phyloP scores from a whole-genome alignment of 495 filamentous ascomycete species.

The Tuber magnatum region DNA sequence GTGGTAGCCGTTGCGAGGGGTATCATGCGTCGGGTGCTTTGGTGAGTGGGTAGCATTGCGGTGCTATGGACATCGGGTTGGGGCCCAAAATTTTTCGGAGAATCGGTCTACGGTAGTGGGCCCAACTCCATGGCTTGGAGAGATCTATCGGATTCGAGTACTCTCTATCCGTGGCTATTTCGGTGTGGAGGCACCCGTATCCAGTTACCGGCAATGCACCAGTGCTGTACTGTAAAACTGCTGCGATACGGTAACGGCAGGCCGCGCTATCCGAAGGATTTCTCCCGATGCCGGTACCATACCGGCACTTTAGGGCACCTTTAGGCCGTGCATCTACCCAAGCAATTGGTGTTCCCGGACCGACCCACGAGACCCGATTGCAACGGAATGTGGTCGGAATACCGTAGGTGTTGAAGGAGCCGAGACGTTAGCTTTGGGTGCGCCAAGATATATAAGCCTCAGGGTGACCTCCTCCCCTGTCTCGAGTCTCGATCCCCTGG shows the following conservation, averaged over 20 bases:
- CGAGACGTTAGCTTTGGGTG: background rate
- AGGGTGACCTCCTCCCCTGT: background rate
- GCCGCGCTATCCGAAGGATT: background rate
- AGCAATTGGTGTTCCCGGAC: background rate
- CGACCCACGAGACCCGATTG: background rate
- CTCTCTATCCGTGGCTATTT: background rate
- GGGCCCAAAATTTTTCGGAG: background rate
- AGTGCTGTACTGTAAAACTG: background rate
- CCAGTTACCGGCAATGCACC: background rate
- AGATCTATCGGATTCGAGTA: background rate
- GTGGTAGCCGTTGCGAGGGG: background rate
- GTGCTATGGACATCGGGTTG: background rate
- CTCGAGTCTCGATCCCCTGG: background rate
- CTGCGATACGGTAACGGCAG: background rate
- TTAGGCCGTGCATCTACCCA: background rate
- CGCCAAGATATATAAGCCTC: background rate
- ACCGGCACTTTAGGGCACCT: background rate
- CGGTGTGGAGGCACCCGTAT: background rate
- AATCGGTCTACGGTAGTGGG: background rate
- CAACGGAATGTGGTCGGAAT: background rate
- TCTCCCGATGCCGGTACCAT: background rate
- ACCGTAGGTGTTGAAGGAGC: background rate
- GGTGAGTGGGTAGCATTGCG: background rate
- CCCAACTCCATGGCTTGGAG: background rate
- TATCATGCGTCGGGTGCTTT: background rate